These are phyloP conservation scores for Scedosporium aurantiacum DNA, from an alignment of 2,329 filamentous ascomycete species.

Conservation along the genomic window DNA sequence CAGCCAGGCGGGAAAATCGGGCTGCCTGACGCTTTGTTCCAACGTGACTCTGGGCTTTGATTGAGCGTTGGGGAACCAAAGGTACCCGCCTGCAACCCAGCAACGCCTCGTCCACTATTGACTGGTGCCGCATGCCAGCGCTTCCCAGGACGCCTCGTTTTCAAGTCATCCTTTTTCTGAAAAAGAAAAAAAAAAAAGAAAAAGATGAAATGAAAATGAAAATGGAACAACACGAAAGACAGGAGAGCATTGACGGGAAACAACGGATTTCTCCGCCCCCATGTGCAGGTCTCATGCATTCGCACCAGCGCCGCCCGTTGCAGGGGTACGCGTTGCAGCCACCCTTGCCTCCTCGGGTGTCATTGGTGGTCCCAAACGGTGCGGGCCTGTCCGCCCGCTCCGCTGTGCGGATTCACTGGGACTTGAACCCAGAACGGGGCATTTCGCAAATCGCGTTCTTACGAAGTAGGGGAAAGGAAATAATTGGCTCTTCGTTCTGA, in stretches of 20 bases:
- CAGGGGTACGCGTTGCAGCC: not conserved
- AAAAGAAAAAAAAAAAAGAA: not conserved
- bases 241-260: too few relatives aligned
- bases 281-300: not conserved
- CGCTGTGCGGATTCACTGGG: not conserved
- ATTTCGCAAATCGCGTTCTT: not conserved
- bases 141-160: not conserved
- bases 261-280: not conserved
- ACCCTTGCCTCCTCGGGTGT: slow-evolving; percentile 1
- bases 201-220: not conserved
- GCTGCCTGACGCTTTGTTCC: not conserved
- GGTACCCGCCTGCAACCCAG: not conserved
- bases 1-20: not conserved
- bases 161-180: not conserved
- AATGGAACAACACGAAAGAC: not conserved
- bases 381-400: slow-evolving; percentile 4
- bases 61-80: not conserved
- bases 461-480: not conserved
- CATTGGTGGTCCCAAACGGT: slow-evolving; percentile 2
- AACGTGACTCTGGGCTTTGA: not conserved
- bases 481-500: not conserved
- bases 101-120: not conserved
- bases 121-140: not conserved
- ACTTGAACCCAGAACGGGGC: not conserved
- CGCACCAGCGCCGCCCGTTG: not conserved